Percentiles rank a stretch among this genome's conserved stretches.
Conservation (phyloP, 768 basidiomycete species). For the Trametopsis cervina region DNA sequence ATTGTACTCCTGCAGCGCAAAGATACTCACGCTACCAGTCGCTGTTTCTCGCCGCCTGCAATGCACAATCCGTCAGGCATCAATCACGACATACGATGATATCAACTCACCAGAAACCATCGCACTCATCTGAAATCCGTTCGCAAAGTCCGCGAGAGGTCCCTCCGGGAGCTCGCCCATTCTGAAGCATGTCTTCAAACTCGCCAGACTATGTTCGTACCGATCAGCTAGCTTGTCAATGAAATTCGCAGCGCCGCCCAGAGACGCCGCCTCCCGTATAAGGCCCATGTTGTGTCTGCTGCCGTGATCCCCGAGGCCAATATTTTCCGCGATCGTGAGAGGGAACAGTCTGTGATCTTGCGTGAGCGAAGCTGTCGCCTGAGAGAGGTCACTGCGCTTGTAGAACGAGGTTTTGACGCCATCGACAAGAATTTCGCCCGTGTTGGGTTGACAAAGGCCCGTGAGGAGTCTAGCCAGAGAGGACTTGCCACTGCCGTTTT, state of each 20-base stretch:
- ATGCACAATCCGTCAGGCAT: neutral
- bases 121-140: slow-evolving; percentile 1
- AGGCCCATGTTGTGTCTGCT: slow-evolving; percentile 12
- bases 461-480: slow-evolving; percentile 28
- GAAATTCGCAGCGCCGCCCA: slow-evolving; percentile 7
- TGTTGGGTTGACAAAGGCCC: slow-evolving; percentile 18
- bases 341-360: slow-evolving; percentile 35
- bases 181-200: neutral
- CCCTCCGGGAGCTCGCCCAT: neutral
- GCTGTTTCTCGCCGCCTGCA: slow-evolving; percentile 22
- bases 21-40: slow-evolving; percentile 11
- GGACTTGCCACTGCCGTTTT: slow-evolving; percentile 50
- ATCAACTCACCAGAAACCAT: slow-evolving; percentile 3
- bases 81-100: neutral
- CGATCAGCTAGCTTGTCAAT: neutral
- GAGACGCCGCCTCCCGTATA: slow-evolving; percentile 15
- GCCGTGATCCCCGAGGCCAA: slow-evolving; percentile 28
- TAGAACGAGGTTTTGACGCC: slow-evolving; percentile 29
- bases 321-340: slow-evolving; percentile 33
- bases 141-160: slow-evolving; percentile 1
- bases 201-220: neutral
- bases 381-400: slow-evolving; percentile 26
- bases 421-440: slow-evolving; percentile 29
- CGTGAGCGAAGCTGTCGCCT: slow-evolving; percentile 33
- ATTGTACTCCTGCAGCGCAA: neutral